Conservation (phyloP, 83 land plant genomes). For the Diphasiastrum complanatum region DNA sequence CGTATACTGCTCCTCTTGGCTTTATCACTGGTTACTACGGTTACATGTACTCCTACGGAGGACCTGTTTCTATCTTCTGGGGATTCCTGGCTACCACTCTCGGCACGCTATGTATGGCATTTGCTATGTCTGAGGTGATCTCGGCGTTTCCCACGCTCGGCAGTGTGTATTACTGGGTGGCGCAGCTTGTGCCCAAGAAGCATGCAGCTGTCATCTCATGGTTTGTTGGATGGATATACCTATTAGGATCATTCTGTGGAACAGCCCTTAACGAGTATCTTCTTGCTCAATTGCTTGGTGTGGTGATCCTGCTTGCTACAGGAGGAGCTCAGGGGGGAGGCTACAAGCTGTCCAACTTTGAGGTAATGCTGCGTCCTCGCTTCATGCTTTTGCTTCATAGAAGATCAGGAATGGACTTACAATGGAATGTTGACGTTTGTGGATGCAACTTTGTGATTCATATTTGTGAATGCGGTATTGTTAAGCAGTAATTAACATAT, state of each 20-base stretch:
- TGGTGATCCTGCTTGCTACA: conserved; percentile 4
- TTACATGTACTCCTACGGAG: conserved; percentile 22
- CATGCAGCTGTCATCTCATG: conserved; percentile 9
- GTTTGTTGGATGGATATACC: conserved; percentile 18
- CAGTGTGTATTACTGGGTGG: conserved; percentile 24
- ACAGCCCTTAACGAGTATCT: conserved; percentile 21
- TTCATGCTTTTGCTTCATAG: too few relatives aligned
- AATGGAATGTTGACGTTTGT: too few relatives aligned
- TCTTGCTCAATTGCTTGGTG: neutral
- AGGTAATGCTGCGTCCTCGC: too few relatives aligned
- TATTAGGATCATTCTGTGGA: conserved; percentile 14
- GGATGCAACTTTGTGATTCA: too few relatives aligned
- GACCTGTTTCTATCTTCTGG: conserved; percentile 19
- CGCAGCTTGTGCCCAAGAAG: conserved; percentile 20
- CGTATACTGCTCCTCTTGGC: conserved; percentile 20
- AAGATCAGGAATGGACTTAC: too few relatives aligned
- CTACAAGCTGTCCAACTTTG: neutral
- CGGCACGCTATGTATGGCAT: conserved; percentile 12
- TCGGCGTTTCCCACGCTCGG: conserved; percentile 15
- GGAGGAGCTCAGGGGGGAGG: conserved; percentile 15
- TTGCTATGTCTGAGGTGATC: conserved; percentile 13
- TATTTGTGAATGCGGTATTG: too few relatives aligned
- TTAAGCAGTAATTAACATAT: too few relatives aligned
- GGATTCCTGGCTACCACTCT: conserved; percentile 10
- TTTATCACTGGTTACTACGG: conserved; percentile 23